Evolutionary conservation across 2,329 filamentous ascomycete genomes (phyloP), one percentile per base, ranked within the genome.

Genomic region (Cladobotryum protrusum): DNA sequence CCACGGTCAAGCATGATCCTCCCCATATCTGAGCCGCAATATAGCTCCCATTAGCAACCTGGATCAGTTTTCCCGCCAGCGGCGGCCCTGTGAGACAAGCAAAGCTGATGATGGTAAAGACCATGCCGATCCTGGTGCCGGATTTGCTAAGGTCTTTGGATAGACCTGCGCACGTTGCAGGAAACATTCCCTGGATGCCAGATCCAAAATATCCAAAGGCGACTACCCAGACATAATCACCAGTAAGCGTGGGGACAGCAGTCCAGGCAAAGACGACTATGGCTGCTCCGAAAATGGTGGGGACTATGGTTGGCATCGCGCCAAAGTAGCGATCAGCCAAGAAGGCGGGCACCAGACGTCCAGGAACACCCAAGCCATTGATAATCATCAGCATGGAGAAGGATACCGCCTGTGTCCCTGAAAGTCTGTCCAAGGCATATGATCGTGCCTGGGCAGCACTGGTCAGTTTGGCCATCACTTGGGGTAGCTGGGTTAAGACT

Each of bases 131-230:
- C 6, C 78, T 66, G 2, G 76, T 75, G 0, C 80, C 80, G 4
- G 72, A 68, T 60, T 79, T 80, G 12, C 70, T 65, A 52, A 78
- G 59, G 55, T 83, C 78, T 4, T 69, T 70, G 4, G 74, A 79
- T 48, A 83, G 62, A 20, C 76, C 57, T 1, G 63, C 64, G 12
- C 63, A 54, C 5, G 64, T 63, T 0, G 83, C 81, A 0, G 85
- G 84, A 57, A 87, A 87, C 11, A 89, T 61, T 6, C 76, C 76
- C 64, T 87, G 84, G 43, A 87, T 78, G 0, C 74, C 81, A 0
- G 82, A 83, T 0, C 76, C 80, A 2, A 76, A 76, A 43, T 87
- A 71, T 1, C 86, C 86, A 59, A 85, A 87, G 49, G 84, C 72
- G 0, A 74, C 68, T 0, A 78, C 69, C 74, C 86, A 89, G 1